A percentile compares a stretch with the other conserved stretches of the same genome.
Conservation (phyloP, 176 grass and related monocot species). For the Zoysia pacifica region DNA sequence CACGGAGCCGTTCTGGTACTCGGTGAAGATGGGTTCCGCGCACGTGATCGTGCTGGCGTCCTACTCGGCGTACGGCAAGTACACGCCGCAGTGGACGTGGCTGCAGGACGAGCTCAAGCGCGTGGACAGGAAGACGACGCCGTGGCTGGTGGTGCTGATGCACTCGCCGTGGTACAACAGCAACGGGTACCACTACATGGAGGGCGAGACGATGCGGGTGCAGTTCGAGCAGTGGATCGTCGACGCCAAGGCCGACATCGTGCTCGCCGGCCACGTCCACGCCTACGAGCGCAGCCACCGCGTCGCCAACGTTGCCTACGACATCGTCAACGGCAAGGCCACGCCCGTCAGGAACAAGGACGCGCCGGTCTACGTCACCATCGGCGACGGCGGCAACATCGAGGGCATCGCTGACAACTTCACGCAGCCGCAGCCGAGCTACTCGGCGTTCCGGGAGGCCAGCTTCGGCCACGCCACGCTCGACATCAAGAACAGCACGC, state of each 20-base stretch:
- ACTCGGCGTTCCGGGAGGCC: slow-evolving; percentile 78
- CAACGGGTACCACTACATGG: slow-evolving; percentile 81
- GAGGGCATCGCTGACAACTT: slow-evolving; percentile 64
- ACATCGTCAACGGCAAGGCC: slow-evolving; percentile 50
- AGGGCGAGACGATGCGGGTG: slow-evolving; percentile 68
- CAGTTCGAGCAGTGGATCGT: slow-evolving; percentile 65
- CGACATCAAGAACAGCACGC: slow-evolving; percentile 69
- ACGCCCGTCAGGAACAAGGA: slow-evolving; percentile 23
- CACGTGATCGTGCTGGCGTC: slow-evolving; percentile 58
- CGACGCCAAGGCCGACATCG: slow-evolving; percentile 49
- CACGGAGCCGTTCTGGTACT: slow-evolving; percentile 67
- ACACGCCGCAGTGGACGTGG: slow-evolving; percentile 75
- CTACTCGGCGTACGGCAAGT: slow-evolving; percentile 72
- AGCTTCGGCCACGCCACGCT: slow-evolving; percentile 78
- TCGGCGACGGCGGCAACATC: slow-evolving; percentile 74
- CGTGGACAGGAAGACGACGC: slow-evolving; percentile 50
- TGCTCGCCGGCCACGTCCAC: slow-evolving; percentile 64
- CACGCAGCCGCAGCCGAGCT: slow-evolving; percentile 55
- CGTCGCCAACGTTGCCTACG: slow-evolving; percentile 63
- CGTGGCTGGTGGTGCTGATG: slow-evolving; percentile 60
- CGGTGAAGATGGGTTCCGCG: slow-evolving; percentile 42
- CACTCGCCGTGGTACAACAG: slow-evolving; percentile 79
- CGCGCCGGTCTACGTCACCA: slow-evolving; percentile 72
- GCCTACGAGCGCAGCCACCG: slow-evolving; percentile 65
- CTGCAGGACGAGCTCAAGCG: slow-evolving; percentile 43